phyloP scores from a whole-genome alignment of 345 rosid genomes.

The Aquilaria yunnanensis region DNA sequence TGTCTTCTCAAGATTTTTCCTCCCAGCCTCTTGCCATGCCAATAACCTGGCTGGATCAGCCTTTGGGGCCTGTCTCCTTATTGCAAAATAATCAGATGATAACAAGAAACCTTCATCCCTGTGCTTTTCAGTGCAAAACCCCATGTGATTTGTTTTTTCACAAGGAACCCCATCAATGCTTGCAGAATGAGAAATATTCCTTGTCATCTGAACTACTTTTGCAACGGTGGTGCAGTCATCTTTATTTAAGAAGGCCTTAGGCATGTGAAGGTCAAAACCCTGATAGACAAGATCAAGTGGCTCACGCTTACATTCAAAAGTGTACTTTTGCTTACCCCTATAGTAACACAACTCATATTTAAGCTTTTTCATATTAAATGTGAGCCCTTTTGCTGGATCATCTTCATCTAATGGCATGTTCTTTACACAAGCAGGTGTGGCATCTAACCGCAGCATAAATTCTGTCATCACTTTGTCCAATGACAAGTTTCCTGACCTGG shows the following conservation, averaged over 20 bases:
- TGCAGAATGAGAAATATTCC: conserved; percentile 60
- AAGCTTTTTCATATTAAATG: conserved; percentile 71
- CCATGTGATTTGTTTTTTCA: conserved; percentile 40
- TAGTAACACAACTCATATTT: conserved; percentile 74
- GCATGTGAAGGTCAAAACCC: conserved; percentile 88
- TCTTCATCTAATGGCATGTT: conserved; percentile 77
- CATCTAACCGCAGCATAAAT: conserved; percentile 86
- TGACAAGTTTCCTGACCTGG: conserved; percentile 88
- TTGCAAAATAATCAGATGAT: conserved; percentile 90
- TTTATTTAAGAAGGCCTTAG: conserved; percentile 60
- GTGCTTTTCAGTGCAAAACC: conserved; percentile 56
- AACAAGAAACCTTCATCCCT: conserved; percentile 88
- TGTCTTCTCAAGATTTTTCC: conserved; percentile 90
- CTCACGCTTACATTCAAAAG: conserved; percentile 86
- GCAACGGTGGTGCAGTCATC: conserved; percentile 43
- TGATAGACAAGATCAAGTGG: conserved; percentile 95
- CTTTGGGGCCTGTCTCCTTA: conserved; percentile 93
- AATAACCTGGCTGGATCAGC: conserved; percentile 81
- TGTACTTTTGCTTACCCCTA: conserved; percentile 88
- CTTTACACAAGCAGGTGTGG: conserved; percentile 63
- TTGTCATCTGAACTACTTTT: conserved; percentile 42
- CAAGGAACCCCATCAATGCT: conserved; percentile 53
- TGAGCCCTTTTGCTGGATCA: conserved; percentile 93
- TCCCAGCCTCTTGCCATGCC: conserved; percentile 99
- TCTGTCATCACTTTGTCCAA: conserved; percentile 97